phyloP scores from a whole-genome alignment of 305 asterid species.

The Andrographis paniculata region DNA sequence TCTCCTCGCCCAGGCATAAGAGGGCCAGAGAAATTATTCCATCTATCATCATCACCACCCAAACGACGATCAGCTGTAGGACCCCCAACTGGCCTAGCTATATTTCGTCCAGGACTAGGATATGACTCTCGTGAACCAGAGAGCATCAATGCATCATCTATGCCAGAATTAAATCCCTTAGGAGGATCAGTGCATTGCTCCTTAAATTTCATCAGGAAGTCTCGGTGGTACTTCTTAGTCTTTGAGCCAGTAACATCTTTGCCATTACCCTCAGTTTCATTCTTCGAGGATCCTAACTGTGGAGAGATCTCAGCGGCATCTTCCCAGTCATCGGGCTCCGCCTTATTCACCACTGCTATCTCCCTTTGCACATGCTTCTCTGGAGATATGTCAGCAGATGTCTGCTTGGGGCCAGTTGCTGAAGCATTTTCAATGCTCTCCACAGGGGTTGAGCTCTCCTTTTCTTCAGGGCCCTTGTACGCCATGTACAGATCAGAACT shows the following conservation, averaged over 20 bases:
- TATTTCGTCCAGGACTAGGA: constrained; percentile 53
- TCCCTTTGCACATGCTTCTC: constrained; percentile 30
- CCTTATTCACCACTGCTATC: constrained; percentile 36
- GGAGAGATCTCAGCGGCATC: constrained; percentile 76
- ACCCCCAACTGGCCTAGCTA: constrained; percentile 45
- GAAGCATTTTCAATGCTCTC: constrained; percentile 34
- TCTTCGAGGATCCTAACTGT: constrained; percentile 36
- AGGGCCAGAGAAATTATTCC: constrained; percentile 37
- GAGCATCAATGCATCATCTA: constrained; percentile 34
- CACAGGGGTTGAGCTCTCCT: constrained; percentile 35
- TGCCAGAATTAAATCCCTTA: constrained; percentile 36
- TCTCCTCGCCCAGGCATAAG: constrained; percentile 31
- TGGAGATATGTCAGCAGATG: constrained; percentile 25
- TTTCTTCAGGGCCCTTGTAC: constrained; percentile 83
- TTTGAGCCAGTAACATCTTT: constrained; percentile 32
- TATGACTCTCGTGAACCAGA: constrained; percentile 30
- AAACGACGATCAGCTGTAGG: constrained; percentile 51
- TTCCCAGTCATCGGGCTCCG: constrained; percentile 95
- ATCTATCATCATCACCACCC: constrained; percentile 47
- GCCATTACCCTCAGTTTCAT: constrained; percentile 24
- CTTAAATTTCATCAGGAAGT: constrained; percentile 59
- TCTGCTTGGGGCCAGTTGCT: constrained; percentile 25
- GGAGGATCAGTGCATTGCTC: constrained; percentile 53
- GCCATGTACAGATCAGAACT: constrained; percentile 73
- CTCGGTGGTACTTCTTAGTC: constrained; percentile 56